phyloP scores from a whole-genome alignment of 805 yeast genomes.

The Wickerhamomyces xylosicus region DNA sequence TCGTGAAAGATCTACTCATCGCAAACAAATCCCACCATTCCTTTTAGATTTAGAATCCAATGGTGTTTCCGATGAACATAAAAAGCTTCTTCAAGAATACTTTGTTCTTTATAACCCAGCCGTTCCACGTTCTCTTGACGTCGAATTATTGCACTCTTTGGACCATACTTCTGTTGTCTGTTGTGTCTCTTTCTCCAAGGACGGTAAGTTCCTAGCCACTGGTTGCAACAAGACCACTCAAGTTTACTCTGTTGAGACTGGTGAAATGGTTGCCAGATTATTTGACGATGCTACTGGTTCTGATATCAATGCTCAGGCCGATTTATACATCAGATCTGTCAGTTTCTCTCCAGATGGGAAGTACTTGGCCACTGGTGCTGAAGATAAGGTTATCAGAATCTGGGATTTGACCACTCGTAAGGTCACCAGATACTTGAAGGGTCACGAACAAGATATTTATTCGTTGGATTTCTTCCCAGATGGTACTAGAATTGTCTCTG shows the following conservation, averaged over 20 bases:
- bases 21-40: slow-evolving; percentile 74
- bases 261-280: slow-evolving; percentile 78
- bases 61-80: slow-evolving; percentile 63
- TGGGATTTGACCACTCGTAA: slow-evolving; percentile 89
- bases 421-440: slow-evolving; percentile 76
- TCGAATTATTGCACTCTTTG: slow-evolving; percentile 79
- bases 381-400: slow-evolving; percentile 81
- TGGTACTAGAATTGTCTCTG: slow-evolving; percentile 87
- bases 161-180: slow-evolving; percentile 94
- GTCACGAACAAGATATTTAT: slow-evolving; percentile 97
- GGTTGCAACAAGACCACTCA: slow-evolving; percentile 96
- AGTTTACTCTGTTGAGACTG: slow-evolving; percentile 86
- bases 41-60: slow-evolving; percentile 71
- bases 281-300: slow-evolving; percentile 60
- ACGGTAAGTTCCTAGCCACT: slow-evolving; percentile 89
- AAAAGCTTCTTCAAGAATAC: slow-evolving; percentile 77
- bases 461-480: slow-evolving; percentile 92
- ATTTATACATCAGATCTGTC: slow-evolving; percentile 87
- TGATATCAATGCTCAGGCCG: slow-evolving; percentile 42
- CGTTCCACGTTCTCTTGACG: slow-evolving; percentile 65
- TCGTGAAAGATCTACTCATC: slow-evolving; percentile 35
- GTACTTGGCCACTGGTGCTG: slow-evolving; percentile 89
- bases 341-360: slow-evolving; percentile 95
- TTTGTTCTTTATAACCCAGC: slow-evolving; percentile 87
- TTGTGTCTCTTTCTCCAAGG: slow-evolving; percentile 87